phyloP scores from a whole-genome alignment of 208 protist genomes.

The Trichomonas tenax region DNA sequence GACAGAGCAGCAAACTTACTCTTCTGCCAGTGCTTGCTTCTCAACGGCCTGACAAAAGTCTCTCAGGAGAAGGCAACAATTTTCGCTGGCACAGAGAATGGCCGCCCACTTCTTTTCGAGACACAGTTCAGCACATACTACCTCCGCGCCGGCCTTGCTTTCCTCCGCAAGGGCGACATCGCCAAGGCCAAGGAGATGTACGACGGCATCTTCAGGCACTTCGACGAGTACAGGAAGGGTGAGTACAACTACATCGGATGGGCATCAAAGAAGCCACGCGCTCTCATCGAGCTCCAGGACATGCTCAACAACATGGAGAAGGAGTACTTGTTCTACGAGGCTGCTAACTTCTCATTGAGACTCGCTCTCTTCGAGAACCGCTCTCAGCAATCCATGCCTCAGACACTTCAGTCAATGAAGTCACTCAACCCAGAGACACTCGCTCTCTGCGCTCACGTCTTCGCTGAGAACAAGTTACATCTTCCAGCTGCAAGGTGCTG shows the following conservation, averaged over 20 bases:
- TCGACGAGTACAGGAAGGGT: neutral
- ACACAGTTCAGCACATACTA: slow-evolving; percentile 3
- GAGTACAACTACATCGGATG: neutral
- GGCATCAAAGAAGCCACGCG: neutral
- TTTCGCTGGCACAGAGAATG: neutral
- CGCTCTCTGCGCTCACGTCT: neutral
- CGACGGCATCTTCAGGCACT: neutral
- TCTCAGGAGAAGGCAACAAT: neutral
- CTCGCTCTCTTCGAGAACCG: neutral
- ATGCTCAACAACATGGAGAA: neutral
- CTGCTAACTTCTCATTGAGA: neutral
- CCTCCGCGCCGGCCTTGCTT: neutral
- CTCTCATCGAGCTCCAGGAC: neutral
- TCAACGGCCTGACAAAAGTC: neutral
- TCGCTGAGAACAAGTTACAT: neutral
- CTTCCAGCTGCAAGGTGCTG: neutral
- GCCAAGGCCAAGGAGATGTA: neutral
- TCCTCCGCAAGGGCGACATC: neutral
- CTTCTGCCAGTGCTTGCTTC: neutral
- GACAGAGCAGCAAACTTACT: neutral
- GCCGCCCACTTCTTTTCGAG: neutral
- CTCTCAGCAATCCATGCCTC: neutral
- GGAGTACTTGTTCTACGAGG: neutral
- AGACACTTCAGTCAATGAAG: neutral
- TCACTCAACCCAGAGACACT: neutral